Conservation (phyloP, 164 flowering plant species). For the Chimonanthus praecox region DNA sequence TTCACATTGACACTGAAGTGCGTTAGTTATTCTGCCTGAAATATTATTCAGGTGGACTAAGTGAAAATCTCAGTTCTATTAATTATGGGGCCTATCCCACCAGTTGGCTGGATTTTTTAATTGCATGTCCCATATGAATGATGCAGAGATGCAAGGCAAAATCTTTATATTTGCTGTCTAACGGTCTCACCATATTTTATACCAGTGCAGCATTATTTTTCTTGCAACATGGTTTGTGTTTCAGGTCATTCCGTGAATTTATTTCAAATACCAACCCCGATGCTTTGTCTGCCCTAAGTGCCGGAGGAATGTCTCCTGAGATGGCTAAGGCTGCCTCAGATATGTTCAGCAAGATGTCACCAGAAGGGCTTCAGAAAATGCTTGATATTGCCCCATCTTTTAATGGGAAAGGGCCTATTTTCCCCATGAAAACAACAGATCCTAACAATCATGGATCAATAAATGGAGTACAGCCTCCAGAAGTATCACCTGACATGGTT, state of each 20-base stretch:
- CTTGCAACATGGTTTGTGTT: not conserved
- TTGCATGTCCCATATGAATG: too few relatives aligned
- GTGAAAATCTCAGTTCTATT: too few relatives aligned
- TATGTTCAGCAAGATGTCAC: conserved; percentile 78
- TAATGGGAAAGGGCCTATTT: conserved; percentile 34
- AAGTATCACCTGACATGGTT: conserved; percentile 63
- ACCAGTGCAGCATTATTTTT: too few relatives aligned
- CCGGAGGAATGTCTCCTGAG: conserved; percentile 62
- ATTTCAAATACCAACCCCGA: conserved; percentile 69
- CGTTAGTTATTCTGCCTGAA: too few relatives aligned
- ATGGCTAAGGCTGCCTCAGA: conserved; percentile 73
- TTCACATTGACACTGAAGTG: too few relatives aligned
- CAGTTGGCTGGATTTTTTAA: too few relatives aligned
- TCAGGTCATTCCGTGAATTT: conserved; percentile 76
- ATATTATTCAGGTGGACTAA: too few relatives aligned
- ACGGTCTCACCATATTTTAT: not conserved
- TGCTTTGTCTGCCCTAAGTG: conserved; percentile 50
- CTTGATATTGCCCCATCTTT: conserved; percentile 65
- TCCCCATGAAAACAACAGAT: conserved; percentile 14
- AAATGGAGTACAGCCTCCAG: not conserved
- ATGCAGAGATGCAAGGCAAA: too few relatives aligned
- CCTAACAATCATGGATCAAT: conserved; percentile 18
- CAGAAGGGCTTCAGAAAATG: conserved; percentile 76
- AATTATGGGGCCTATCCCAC: too few relatives aligned
- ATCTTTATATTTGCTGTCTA: too few relatives aligned